Evolutionary conservation across 1,284 basidiomycete species (phyloP).

Genomic region (Vanrija humicola): DNA sequence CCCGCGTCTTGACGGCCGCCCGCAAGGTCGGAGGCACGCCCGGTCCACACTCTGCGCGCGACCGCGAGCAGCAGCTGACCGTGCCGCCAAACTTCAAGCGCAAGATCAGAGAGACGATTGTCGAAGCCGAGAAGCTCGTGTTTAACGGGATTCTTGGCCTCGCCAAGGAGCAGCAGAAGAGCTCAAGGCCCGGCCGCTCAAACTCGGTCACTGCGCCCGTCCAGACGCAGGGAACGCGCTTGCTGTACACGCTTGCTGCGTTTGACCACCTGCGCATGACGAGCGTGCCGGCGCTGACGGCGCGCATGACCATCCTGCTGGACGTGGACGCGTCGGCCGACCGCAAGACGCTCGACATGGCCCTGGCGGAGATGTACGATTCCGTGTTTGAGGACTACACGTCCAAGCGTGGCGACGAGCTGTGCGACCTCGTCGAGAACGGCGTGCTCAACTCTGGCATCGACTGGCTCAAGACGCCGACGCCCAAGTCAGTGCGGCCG

Average conservation of each 20-base stretch:
- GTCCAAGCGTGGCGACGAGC: constrained; percentile 65
- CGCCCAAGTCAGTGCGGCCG: constrained; percentile 85
- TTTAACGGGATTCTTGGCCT: constrained; percentile 83
- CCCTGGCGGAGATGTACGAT: constrained; percentile 72
- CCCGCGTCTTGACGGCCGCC: constrained; percentile 70
- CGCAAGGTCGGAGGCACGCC: constrained; percentile 64
- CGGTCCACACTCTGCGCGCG: constrained; percentile 13
- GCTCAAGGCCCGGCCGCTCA: background rate
- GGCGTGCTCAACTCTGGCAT: constrained; percentile 76
- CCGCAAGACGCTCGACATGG: constrained; percentile 64
- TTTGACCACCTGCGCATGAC: constrained; percentile 68
- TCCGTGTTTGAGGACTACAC: constrained; percentile 82
- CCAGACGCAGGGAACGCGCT: constrained; percentile 66
- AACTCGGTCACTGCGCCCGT: background rate
- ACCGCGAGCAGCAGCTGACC: constrained; percentile 8
- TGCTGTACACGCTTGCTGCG: constrained; percentile 87
- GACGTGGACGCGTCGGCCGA: constrained; percentile 67
- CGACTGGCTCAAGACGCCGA: constrained; percentile 87
- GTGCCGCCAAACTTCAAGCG: constrained; percentile 46
- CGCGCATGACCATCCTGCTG: constrained; percentile 73
- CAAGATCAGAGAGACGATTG: constrained; percentile 79
- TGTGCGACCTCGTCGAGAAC: constrained; percentile 66
- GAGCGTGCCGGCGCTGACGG: constrained; percentile 74
- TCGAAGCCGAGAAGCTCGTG: constrained; percentile 83
- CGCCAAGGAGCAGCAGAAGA: constrained; percentile 47